Percentiles rank a stretch among this genome's conserved stretches.
phyloP scores from a whole-genome alignment of 345 rosid genomes.

The Triadica sebifera region DNA sequence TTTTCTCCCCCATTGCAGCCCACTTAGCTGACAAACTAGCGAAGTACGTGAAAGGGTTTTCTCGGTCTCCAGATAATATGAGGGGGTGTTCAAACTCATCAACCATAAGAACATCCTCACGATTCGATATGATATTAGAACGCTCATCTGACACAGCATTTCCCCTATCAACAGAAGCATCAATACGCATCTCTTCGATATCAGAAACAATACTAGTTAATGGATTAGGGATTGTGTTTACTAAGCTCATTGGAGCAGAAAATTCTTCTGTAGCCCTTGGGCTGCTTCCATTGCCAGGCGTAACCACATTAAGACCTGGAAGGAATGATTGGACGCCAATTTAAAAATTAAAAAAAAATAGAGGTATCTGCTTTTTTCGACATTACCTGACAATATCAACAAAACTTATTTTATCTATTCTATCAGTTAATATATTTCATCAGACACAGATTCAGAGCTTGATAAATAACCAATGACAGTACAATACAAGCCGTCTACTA shows the following conservation, averaged over 20 bases:
- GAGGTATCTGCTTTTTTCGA: neutral
- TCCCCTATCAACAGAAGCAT: slow-evolving; percentile 32
- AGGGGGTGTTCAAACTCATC: slow-evolving; percentile 54
- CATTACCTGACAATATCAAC: neutral
- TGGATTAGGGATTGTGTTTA: slow-evolving; percentile 33
- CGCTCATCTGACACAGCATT: slow-evolving; percentile 24
- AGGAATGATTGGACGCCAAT: neutral
- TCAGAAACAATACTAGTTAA: slow-evolving; percentile 37
- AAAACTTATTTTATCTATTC: neutral
- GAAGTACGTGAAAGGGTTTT: slow-evolving; percentile 83
- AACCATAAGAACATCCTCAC: slow-evolving; percentile 39
- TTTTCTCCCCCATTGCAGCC: slow-evolving; percentile 58
- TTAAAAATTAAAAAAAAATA: neutral
- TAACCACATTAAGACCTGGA: slow-evolving; percentile 40
- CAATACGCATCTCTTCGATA: slow-evolving; percentile 32
- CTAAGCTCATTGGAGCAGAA: slow-evolving; percentile 26
- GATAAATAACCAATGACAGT: neutral
- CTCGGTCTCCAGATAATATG: slow-evolving; percentile 44
- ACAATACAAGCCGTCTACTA: neutral
- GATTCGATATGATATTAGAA: slow-evolving; percentile 21
- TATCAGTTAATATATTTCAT: neutral
- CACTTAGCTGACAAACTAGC: slow-evolving; percentile 77
- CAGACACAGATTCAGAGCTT: neutral
- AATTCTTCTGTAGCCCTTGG: slow-evolving; percentile 34
- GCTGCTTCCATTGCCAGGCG: slow-evolving; percentile 30